These are phyloP conservation scores for Oropetium thomaeum DNA, from an alignment of 176 grass and related monocot genomes.

Conservation along the genomic window DNA sequence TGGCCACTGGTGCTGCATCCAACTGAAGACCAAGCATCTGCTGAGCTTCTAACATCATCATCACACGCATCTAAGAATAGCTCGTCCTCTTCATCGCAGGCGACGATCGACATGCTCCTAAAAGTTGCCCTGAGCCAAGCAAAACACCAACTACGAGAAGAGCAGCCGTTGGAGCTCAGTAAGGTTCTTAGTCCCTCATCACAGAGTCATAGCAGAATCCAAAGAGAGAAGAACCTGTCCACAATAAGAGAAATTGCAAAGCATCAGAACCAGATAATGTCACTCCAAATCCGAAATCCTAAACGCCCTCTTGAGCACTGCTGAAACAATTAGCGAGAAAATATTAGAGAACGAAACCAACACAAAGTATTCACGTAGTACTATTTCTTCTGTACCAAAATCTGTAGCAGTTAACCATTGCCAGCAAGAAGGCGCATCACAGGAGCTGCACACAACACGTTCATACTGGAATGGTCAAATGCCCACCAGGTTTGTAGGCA, in stretches of 20 bases:
- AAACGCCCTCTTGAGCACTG: too few species aligned
- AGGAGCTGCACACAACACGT: background rate
- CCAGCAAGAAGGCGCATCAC: background rate
- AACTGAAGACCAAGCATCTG: constrained; percentile 26
- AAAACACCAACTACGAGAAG: constrained; percentile 6
- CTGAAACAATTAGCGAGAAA: too few species aligned
- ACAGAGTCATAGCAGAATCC: background rate
- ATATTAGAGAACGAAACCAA: background rate
- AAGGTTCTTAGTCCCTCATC: constrained; percentile 8
- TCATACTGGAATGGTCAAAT: background rate
- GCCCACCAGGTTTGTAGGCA: background rate
- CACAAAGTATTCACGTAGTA: too few species aligned
- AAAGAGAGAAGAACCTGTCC: background rate
- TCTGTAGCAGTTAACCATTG: background rate
- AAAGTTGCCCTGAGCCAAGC: background rate
- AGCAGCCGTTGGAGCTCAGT: background rate
- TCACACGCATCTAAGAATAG: constrained; percentile 57
- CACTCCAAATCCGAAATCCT: too few species aligned
- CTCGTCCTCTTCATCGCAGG: constrained; percentile 38
- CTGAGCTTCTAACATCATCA: constrained; percentile 30
- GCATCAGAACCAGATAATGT: background rate
- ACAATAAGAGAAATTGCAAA: background rate
- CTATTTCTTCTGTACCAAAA: background rate
- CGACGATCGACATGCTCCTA: constrained; percentile 38
- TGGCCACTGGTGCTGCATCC: constrained; percentile 22